Evolutionary conservation across 1,139 yeast species (phyloP).

Genomic region (Suhomyces guaymorum): DNA sequence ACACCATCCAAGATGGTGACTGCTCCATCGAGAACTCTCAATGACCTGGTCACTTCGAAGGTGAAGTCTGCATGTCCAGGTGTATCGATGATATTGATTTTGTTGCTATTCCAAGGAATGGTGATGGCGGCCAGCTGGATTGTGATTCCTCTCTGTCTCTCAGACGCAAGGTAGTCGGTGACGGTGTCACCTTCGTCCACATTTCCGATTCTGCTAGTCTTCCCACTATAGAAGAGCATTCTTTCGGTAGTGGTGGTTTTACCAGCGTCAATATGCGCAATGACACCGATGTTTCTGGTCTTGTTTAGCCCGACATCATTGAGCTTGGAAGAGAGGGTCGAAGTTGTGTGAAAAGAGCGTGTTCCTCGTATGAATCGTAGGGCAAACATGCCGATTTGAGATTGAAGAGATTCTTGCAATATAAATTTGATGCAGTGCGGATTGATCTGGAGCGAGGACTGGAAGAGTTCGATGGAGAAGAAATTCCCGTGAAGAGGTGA

Average conservation of each 20-base stretch:
- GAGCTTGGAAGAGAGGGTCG: slow-evolving; percentile 19
- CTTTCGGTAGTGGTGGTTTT: slow-evolving; percentile 90
- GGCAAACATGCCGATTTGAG: neutral
- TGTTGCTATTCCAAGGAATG: slow-evolving; percentile 76
- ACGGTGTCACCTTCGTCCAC: slow-evolving; percentile 98
- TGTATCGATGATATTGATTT: slow-evolving; percentile 87
- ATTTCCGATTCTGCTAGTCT: slow-evolving; percentile 78
- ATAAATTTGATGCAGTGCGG: slow-evolving; percentile 1
- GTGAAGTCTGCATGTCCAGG: slow-evolving; percentile 99
- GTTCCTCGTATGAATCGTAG: neutral
- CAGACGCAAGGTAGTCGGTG: slow-evolving; percentile 89
- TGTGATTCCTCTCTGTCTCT: slow-evolving; percentile 90
- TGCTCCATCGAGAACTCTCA: slow-evolving; percentile 90
- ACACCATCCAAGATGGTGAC: slow-evolving; percentile 92
- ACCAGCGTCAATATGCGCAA: slow-evolving; percentile 90
- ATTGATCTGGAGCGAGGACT: neutral
- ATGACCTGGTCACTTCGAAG: slow-evolving; percentile 87
- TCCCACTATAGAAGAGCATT: slow-evolving; percentile 85
- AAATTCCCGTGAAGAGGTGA: no score
- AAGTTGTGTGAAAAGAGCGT: slow-evolving; percentile 5
- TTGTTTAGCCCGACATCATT: slow-evolving; percentile 31
- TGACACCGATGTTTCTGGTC: slow-evolving; percentile 74
- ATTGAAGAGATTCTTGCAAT: neutral
- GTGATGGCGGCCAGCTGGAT: slow-evolving; percentile 96
- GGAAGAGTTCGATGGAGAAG: no score